Evolutionary conservation across 441 rosid genomes (phyloP).

Genomic region (Pelargonium myrrhifolium): DNA sequence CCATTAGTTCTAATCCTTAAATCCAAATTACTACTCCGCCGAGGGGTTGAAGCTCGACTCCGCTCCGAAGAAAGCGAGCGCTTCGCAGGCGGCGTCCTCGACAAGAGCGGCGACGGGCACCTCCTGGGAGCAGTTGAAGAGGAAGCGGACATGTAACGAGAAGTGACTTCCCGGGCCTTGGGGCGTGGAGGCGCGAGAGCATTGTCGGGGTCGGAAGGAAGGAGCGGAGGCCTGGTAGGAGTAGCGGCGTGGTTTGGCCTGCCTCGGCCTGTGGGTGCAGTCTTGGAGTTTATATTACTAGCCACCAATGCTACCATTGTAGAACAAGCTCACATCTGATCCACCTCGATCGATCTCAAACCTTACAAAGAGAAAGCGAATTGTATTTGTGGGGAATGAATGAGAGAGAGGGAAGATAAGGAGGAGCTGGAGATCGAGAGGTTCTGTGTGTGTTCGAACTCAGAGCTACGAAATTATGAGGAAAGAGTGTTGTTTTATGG

Average conservation of each 20-base stretch:
- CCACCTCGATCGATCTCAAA: background rate
- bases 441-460: background rate
- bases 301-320: slow-evolving; percentile 66
- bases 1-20: slow-evolving; percentile 25
- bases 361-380: background rate
- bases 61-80: slow-evolving; percentile 71
- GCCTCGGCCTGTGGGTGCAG: background rate
- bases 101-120: slow-evolving; percentile 54
- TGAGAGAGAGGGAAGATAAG: background rate
- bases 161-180: slow-evolving; percentile 53
- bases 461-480: background rate
- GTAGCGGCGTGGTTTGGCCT: slow-evolving; percentile 19
- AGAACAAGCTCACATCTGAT: background rate
- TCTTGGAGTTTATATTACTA: slow-evolving; percentile 36
- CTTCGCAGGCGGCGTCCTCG: slow-evolving; percentile 31
- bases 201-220: slow-evolving; percentile 65
- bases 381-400: no score
- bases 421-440: background rate
- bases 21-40: slow-evolving; percentile 27
- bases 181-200: slow-evolving; percentile 48
- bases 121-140: slow-evolving; percentile 27
- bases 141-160: slow-evolving; percentile 51
- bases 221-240: slow-evolving; percentile 37
- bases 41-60: slow-evolving; percentile 40
- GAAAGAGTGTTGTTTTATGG: background rate